Evolutionary conservation across 805 yeast species (phyloP).

Genomic region (Saccharomycopsis guyanensis): DNA sequence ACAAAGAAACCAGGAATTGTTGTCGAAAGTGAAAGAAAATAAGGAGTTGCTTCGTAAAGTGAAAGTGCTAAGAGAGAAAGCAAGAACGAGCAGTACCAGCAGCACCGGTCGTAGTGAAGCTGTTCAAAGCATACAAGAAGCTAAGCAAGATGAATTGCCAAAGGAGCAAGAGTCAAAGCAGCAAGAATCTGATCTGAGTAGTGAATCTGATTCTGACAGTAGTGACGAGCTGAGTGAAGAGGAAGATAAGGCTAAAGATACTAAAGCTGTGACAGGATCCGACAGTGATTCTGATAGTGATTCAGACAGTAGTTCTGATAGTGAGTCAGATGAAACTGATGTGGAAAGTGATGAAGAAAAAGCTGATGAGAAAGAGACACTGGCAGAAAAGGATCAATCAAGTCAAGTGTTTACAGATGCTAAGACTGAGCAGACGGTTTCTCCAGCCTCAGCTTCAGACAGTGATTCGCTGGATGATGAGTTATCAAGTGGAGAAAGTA

Average conservation of each 20-base stretch:
- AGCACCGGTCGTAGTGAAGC: neutral
- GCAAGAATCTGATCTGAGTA: slow-evolving; percentile 33
- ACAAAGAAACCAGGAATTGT: neutral
- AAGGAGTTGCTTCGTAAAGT: slow-evolving; percentile 2
- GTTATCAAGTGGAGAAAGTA: neutral
- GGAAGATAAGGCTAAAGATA: neutral
- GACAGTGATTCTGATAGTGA: no score
- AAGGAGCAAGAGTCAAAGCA: neutral
- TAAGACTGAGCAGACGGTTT: neutral
- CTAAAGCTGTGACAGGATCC: no score
- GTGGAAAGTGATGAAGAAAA: slow-evolving; percentile 22
- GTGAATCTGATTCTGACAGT: slow-evolving; percentile 24
- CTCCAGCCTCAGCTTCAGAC: neutral
- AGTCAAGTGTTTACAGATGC: neutral
- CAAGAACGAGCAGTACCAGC: neutral
- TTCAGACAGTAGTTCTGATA: neutral
- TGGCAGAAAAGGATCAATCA: neutral
- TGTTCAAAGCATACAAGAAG: neutral
- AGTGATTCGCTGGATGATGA: neutral
- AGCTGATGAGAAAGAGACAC: neutral
- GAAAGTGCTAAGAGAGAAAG: slow-evolving; percentile 1
- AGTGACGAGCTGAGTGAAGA: no score
- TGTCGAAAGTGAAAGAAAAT: neutral
- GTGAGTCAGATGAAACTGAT: neutral
- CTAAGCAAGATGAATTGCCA: neutral